Evolutionary conservation across 495 filamentous ascomycete genomes (phyloP).

Genomic region (Penicillium waksmanii): DNA sequence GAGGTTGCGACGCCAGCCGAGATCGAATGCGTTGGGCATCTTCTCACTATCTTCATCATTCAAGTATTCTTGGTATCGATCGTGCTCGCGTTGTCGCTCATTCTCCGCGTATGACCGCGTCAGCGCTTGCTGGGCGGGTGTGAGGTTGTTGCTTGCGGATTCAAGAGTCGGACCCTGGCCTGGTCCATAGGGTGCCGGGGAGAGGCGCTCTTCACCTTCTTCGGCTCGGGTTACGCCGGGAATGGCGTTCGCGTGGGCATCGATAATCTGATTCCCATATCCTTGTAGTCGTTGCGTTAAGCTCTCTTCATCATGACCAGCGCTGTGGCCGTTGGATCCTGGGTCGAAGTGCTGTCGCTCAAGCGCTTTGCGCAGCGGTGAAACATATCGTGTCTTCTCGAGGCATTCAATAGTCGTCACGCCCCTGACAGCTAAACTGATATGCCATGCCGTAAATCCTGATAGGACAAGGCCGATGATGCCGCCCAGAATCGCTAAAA

Average conservation of each 20-base stretch:
- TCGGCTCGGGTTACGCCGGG: slow-evolving; percentile 78
- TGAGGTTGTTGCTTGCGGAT: slow-evolving; percentile 20
- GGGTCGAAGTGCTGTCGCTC: slow-evolving; percentile 62
- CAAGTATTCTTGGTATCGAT: slow-evolving; percentile 84
- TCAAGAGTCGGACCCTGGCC: slow-evolving; percentile 21
- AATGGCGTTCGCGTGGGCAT: slow-evolving; percentile 82
- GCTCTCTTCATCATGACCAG: slow-evolving; percentile 62
- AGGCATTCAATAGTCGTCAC: slow-evolving; percentile 94
- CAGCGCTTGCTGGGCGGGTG: slow-evolving; percentile 53
- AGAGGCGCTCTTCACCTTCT: slow-evolving; percentile 68
- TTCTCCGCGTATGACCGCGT: slow-evolving; percentile 68
- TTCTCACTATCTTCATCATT: slow-evolving; percentile 84
- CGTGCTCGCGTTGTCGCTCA: slow-evolving; percentile 70
- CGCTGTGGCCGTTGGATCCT: slow-evolving; percentile 19
- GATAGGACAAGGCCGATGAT: slow-evolving; percentile 88
- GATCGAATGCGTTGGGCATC: slow-evolving; percentile 90
- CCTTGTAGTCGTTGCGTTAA: slow-evolving; percentile 59
- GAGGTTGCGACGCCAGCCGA: slow-evolving; percentile 81
- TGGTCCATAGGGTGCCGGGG: slow-evolving; percentile 32
- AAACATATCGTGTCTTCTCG: slow-evolving; percentile 91
- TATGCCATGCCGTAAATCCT: slow-evolving; percentile 93
- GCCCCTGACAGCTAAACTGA: slow-evolving; percentile 74
- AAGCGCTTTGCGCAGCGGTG: slow-evolving; percentile 71
- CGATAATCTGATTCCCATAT: slow-evolving; percentile 75
- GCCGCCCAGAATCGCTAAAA: slow-evolving; percentile 81